phyloP scores from a whole-genome alignment of 2,329 filamentous ascomycete species.

The Pseudomassariella vexata region DNA sequence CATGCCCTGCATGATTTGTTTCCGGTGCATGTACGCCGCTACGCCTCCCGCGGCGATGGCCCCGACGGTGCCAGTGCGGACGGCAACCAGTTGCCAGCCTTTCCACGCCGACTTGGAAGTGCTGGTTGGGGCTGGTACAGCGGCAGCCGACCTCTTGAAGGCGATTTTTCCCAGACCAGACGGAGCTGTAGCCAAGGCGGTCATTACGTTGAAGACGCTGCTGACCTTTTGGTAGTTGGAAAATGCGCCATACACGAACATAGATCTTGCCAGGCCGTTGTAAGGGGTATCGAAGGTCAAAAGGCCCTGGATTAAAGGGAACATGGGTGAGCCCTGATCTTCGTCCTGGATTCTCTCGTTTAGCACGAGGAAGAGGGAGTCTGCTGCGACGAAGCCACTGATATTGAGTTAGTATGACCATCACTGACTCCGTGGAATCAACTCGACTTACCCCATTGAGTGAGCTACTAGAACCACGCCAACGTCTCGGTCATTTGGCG shows the following conservation, averaged over 20 bases:
- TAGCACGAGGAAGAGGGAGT: conserved; percentile 67
- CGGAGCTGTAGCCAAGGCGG: conserved; percentile 43
- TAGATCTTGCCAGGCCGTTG: conserved; percentile 55
- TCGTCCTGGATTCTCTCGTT: conserved; percentile 50
- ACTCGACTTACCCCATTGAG: conserved; percentile 60
- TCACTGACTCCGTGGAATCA: conserved; percentile 45
- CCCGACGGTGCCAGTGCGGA: conserved; percentile 76
- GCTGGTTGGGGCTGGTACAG: conserved; percentile 12
- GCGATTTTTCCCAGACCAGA: conserved; percentile 35
- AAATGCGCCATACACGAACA: conserved; percentile 57
- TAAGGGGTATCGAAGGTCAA: conserved; percentile 84
- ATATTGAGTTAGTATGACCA: no score
- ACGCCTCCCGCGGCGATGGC: conserved; percentile 77
- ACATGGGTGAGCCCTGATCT: conserved; percentile 46
- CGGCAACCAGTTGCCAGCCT: conserved; percentile 59
- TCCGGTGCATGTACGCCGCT: conserved; percentile 72
- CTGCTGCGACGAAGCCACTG: conserved; percentile 75
- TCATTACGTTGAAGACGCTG: conserved; percentile 52
- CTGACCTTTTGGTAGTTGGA: conserved; percentile 54
- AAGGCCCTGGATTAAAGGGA: conserved; percentile 75
- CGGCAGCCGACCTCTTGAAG: conserved; percentile 13
- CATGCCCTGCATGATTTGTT: conserved; percentile 53
- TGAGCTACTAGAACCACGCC: conserved; percentile 77
- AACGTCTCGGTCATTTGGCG: conserved; percentile 74
- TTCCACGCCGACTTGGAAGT: conserved; percentile 39